Evolutionary conservation across 1,284 basidiomycete species (phyloP).

Genomic region (Malassezia japonica): DNA sequence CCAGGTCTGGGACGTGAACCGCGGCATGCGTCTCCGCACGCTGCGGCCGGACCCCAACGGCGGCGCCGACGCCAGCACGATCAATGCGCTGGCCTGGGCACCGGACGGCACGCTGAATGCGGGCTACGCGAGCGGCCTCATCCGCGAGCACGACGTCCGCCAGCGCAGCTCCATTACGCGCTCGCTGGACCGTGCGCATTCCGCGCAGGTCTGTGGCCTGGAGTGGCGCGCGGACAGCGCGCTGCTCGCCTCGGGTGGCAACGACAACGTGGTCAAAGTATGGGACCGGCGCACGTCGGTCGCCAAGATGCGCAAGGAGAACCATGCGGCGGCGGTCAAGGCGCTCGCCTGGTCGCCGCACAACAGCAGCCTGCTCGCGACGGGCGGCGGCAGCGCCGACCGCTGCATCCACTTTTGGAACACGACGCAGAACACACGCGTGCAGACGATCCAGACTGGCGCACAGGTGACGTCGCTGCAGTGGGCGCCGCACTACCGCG

Average conservation of each 20-base stretch:
- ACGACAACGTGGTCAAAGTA: slow-evolving; percentile 89
- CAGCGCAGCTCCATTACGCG: slow-evolving; percentile 34
- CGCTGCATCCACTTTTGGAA: slow-evolving; percentile 84
- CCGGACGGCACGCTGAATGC: slow-evolving; percentile 38
- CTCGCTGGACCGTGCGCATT: slow-evolving; percentile 38
- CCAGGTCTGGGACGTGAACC: slow-evolving; percentile 89
- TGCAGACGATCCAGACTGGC: slow-evolving; percentile 37
- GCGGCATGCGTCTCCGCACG: slow-evolving; percentile 68
- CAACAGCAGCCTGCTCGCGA: slow-evolving; percentile 82
- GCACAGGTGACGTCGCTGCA: slow-evolving; percentile 86
- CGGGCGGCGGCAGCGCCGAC: slow-evolving; percentile 89
- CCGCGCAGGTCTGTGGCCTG: slow-evolving; percentile 41
- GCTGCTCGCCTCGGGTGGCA: slow-evolving; percentile 83
- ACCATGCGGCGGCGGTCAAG: slow-evolving; percentile 43
- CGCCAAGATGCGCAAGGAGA: slow-evolving; percentile 80
- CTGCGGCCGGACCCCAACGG: slow-evolving; percentile 39
- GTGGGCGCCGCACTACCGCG: slow-evolving; percentile 80
- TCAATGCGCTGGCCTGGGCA: slow-evolving; percentile 40
- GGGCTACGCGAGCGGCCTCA: slow-evolving; percentile 40
- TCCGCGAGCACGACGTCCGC: slow-evolving; percentile 44
- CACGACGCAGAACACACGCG: slow-evolving; percentile 40
- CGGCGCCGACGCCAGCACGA: slow-evolving; percentile 33
- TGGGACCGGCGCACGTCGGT: slow-evolving; percentile 82
- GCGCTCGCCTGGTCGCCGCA: slow-evolving; percentile 96
- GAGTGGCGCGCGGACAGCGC: slow-evolving; percentile 52